Conservation (phyloP, 805 yeast species). For the Teunomyces barrocoloradensis region DNA sequence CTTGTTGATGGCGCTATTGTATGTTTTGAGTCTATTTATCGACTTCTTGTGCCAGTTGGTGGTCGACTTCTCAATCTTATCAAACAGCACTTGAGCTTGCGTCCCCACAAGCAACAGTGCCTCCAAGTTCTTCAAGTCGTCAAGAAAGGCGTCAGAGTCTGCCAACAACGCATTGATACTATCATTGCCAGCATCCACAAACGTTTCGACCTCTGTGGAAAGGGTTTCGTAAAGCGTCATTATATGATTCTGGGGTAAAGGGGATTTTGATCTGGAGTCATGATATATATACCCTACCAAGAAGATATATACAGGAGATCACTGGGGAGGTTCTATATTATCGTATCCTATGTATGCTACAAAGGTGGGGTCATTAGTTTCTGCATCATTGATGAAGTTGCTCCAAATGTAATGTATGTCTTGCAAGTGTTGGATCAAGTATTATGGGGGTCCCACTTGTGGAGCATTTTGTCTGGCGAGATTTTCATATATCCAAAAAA, state of each 20-base stretch:
- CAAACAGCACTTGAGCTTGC: neutral
- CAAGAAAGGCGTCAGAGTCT: constrained; percentile 22
- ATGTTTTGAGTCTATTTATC: constrained; percentile 30
- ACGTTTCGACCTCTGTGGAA: constrained; percentile 23
- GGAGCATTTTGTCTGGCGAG: too few species aligned
- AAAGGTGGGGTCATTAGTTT: too few species aligned
- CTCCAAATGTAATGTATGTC: too few species aligned
- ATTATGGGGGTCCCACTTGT: too few species aligned
- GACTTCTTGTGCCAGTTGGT: constrained; percentile 35
- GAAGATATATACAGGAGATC: neutral
- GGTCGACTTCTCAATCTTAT: constrained; percentile 16
- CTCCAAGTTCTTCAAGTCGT: constrained; percentile 24
- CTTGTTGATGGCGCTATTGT: constrained; percentile 33
- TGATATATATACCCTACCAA: too few species aligned
- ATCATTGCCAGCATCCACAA: constrained; percentile 22
- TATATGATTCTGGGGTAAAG: constrained; percentile 10
- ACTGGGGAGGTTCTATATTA: too few species aligned
- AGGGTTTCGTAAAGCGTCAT: constrained; percentile 22
- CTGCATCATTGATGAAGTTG: too few species aligned
- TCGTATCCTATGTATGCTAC: too few species aligned
- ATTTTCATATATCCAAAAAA: constrained; percentile 58
- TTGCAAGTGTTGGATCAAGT: too few species aligned
- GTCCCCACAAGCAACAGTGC: constrained; percentile 15
- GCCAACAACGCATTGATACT: constrained; percentile 17
- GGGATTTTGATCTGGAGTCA: neutral